A percentile compares a stretch with the other conserved stretches of the same genome.
These are phyloP conservation scores for Aegilops tauschii DNA, from an alignment of 176 grass and related monocot genomes.

Conservation along the genomic window DNA sequence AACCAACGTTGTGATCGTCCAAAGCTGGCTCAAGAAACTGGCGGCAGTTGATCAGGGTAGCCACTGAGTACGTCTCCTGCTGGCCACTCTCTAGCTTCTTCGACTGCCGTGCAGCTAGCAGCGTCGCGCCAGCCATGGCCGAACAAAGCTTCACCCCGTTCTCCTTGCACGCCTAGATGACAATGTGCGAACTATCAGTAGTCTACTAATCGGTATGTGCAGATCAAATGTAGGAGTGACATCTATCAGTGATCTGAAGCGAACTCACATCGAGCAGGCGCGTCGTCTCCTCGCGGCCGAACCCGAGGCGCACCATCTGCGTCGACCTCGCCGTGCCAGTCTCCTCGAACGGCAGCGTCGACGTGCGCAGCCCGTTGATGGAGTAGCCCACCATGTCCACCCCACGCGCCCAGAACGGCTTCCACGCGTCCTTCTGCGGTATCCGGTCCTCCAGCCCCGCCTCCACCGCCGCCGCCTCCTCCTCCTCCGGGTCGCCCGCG, in stretches of 20 bases:
- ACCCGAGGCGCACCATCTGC: constrained; percentile 47
- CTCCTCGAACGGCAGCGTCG: constrained; percentile 57
- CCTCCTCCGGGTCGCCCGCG: constrained; percentile 12
- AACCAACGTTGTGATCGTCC: constrained; percentile 61
- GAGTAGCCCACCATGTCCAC: constrained; percentile 85
- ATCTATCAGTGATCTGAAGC: too few species aligned
- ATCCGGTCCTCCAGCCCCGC: constrained; percentile 67
- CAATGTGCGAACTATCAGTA: neutral
- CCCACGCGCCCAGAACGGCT: constrained; percentile 90
- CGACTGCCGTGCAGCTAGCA: constrained; percentile 53
- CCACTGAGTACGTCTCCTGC: constrained; percentile 62
- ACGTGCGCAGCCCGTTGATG: constrained; percentile 78
- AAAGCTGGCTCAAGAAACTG: constrained; percentile 64
- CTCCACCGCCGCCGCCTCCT: constrained; percentile 29
- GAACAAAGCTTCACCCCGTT: constrained; percentile 69
- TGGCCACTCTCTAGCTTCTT: constrained; percentile 46
- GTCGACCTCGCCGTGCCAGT: constrained; percentile 54
- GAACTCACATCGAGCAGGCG: constrained; percentile 66
- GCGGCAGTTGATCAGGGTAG: constrained; percentile 71
- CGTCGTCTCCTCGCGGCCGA: constrained; percentile 56
- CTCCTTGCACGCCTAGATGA: constrained; percentile 69
- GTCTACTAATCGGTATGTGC: neutral
- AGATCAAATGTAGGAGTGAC: neutral
- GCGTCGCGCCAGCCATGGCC: constrained; percentile 64
- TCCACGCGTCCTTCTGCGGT: constrained; percentile 63